These are phyloP conservation scores for Verticillium isaacii DNA, from an alignment of 2,329 filamentous ascomycete species.

Conservation along the genomic window DNA sequence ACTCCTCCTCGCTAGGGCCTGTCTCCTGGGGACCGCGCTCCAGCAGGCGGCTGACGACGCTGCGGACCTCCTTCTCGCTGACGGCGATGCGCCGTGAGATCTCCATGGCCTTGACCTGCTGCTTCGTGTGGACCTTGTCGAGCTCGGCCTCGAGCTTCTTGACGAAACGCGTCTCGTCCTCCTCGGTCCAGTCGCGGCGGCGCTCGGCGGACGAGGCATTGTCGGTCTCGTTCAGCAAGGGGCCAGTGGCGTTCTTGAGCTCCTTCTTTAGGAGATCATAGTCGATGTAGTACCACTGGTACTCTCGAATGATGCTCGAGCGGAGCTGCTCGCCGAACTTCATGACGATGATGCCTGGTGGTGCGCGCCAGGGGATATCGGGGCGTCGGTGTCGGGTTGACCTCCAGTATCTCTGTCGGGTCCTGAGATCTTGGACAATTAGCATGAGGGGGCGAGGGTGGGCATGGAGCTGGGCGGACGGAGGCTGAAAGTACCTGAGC, in stretches of 20 bases:
- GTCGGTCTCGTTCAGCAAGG: slow-evolving; percentile 7
- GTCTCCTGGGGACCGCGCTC: slow-evolving; percentile 53
- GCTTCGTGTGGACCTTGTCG: slow-evolving; percentile 96
- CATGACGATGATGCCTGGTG: slow-evolving; percentile 56
- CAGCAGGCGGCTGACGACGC: slow-evolving; percentile 74
- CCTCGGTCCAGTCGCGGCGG: slow-evolving; percentile 74
- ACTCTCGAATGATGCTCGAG: slow-evolving; percentile 93
- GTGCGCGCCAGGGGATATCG: slow-evolving; percentile 27
- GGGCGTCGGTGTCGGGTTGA: slow-evolving; percentile 18
- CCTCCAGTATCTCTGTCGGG: slow-evolving; percentile 35
- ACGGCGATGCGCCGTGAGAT: slow-evolving; percentile 85
- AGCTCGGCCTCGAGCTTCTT: slow-evolving; percentile 83
- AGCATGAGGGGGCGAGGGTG: slow-evolving; percentile 34
- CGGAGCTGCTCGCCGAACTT: slow-evolving; percentile 96
- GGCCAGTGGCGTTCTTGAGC: slow-evolving; percentile 68
- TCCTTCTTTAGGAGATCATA: slow-evolving; percentile 90
- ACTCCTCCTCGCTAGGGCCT: slow-evolving; percentile 81
- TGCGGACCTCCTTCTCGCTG: slow-evolving; percentile 83
- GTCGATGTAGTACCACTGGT: slow-evolving; percentile 97
- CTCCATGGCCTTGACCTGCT: slow-evolving; percentile 95
- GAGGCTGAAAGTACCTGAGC: not conserved
- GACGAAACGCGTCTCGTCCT: slow-evolving; percentile 87
- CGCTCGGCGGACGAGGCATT: slow-evolving; percentile 28
- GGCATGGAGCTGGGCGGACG: not conserved
- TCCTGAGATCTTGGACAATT: slow-evolving; percentile 47